Base-by-base conservation (phyloP, 2,329 filamentous ascomycete genomes). In the Ascochyta pisi region DNA sequence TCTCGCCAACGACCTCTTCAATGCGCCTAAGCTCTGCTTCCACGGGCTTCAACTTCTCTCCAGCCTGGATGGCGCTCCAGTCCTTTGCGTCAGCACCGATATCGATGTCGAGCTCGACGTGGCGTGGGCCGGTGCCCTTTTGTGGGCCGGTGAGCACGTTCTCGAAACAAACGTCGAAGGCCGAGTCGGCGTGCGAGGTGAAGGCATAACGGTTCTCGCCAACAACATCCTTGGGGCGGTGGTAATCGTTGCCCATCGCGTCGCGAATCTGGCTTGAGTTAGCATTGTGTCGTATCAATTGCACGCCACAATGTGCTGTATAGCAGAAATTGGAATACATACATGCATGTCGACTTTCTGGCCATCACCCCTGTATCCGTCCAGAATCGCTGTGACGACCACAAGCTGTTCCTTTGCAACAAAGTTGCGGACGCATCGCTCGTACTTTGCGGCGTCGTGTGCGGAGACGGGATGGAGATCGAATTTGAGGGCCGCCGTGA, bases 51-150 rank as follows among this genome's bases (percentile, higher is more conserved):
- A 99, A 88, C 84, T 98, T 98, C 86, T 99, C 95, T 62, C 89
- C 90, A 54, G 92, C 92, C 80, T 97, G 92, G 75, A 98, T 96
- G 67, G 92, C 92, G 64, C 89, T 92, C 95, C 95, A 99, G 81
- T 99, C 95, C 78, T 96, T 96, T 64, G 95, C 95, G 77, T 97
- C 93, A 78, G 93, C 93, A 70, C 93, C 93, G 70, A 97, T 96
- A 77, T 97, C 93, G 75, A 97, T 90, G 78, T 96, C 93, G 69
- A 97, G 89, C 80, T 96, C 93, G 65, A 97, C 79, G 76, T 89
- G 85, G 64, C 92, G 90, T 73, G 76, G 47, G 86, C 74, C 72
- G 58, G 75, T 74, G 10, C 40, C 37, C 26, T 42, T 57, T 42
- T 50, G 29, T 8, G 53, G 56, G 65, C 84, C 83, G 43, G 85